Conservation (phyloP, 768 basidiomycete species). For the Psilocybe subaeruginosa region DNA sequence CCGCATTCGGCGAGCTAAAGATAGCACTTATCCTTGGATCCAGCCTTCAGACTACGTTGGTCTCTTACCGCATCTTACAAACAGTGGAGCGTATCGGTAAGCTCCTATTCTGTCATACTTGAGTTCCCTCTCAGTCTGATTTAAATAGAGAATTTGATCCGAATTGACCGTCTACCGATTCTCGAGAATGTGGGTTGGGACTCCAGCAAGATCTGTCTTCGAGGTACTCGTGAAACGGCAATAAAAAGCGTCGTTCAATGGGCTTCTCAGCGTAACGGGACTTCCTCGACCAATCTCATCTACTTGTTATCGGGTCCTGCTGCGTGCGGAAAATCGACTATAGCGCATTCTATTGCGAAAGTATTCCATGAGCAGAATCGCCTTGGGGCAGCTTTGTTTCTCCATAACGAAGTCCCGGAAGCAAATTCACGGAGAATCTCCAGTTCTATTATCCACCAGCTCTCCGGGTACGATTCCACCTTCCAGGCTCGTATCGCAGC, state of each 20-base stretch:
- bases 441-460: not conserved
- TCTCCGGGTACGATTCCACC: not conserved
- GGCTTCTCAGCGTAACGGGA: not conserved
- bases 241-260: not conserved
- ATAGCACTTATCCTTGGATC: constrained; percentile 2
- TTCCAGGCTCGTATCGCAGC: not conserved
- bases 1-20: constrained; percentile 3
- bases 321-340: not conserved
- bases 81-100: not conserved
- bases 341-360: not conserved
- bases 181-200: constrained; percentile 1
- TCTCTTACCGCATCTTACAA: not conserved
- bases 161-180: not conserved
- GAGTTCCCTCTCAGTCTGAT: not conserved
- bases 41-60: not conserved
- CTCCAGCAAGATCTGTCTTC: not conserved
- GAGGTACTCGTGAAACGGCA: not conserved
- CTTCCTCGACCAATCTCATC: not conserved
- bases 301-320: not conserved
- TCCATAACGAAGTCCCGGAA: not conserved
- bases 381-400: not conserved
- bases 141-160: not conserved
- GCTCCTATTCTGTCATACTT: not conserved
- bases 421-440: not conserved
- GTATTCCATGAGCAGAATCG: constrained; percentile 3